These are phyloP conservation scores for Fimicolochytrium jonesii DNA, from an alignment of 192 early-diverging fungal genomes.

Conservation along the genomic window DNA sequence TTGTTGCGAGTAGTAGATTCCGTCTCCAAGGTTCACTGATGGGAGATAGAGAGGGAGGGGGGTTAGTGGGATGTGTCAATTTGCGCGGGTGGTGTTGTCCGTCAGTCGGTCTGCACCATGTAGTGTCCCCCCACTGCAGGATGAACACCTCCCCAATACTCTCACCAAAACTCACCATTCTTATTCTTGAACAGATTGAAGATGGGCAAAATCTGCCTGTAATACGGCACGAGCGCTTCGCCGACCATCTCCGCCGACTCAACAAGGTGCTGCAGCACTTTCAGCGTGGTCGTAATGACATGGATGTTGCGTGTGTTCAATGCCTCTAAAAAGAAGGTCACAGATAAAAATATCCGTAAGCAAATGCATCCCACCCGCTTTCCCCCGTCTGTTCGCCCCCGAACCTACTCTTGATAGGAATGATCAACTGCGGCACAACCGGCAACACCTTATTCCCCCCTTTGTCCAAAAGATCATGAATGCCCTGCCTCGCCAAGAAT, in stretches of 20 bases:
- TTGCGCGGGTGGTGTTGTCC: too few relatives aligned
- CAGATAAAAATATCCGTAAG: not conserved
- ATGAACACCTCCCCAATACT: too few relatives aligned
- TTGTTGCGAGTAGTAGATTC: constrained; percentile 64
- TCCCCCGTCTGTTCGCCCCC: too few relatives aligned
- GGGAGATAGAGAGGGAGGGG: not conserved
- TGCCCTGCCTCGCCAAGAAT: constrained; percentile 57
- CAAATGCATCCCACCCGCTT: too few relatives aligned
- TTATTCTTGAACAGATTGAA: constrained; percentile 66
- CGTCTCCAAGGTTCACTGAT: constrained; percentile 58
- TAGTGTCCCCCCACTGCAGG: too few relatives aligned
- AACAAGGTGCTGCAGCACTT: constrained; percentile 58
- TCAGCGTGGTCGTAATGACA: constrained; percentile 59
- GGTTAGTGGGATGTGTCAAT: constrained; percentile 3
- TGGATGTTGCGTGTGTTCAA: constrained; percentile 63
- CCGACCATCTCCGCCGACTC: constrained; percentile 64
- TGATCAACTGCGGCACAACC: constrained; percentile 60
- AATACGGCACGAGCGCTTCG: constrained; percentile 60
- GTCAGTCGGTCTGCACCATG: too few relatives aligned
- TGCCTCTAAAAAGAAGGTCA: constrained; percentile 40
- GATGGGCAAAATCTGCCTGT: constrained; percentile 58
- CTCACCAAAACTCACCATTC: constrained; percentile 46
- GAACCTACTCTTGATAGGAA: constrained; percentile 58
- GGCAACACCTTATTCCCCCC: constrained; percentile 59
- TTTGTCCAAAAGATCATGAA: constrained; percentile 60